Evolutionary conservation across 495 filamentous ascomycete species (phyloP), one percentile per base, ranked within the genome.

Genomic region (Penicillium longicatenatum): DNA sequence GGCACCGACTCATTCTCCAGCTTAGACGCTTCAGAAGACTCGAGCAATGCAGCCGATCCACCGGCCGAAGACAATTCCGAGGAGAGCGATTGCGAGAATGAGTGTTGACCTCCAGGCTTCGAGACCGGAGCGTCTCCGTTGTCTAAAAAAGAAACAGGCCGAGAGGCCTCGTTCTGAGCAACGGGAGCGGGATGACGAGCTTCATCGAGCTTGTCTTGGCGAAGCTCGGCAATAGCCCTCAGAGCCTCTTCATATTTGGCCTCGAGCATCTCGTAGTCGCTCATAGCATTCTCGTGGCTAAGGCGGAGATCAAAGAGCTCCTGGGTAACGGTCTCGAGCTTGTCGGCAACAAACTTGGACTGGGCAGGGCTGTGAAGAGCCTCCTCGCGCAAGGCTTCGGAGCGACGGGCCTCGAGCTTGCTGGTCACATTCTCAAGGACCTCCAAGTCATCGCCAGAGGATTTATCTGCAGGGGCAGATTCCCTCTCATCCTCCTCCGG

Each of bases 11-110:
- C 53, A 22, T 43, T 61, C 33, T 74, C 70, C 31, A 72, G 57
- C 24, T 66, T 72, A 22, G 70, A 60, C 54, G 76, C 74, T 71
- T 87, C 82, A 63, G 85, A 86, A 24, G 79, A 78, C 64, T 86
- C 81, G 66, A 78, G 76, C 64, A 85, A 85, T 69, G 82, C 80
- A 63, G 84, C 86, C 69, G 90, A 92, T 70, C 88, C 91, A 85
- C 88, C 89, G 84, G 81, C 91, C 79, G 88, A 97, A 77, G 91
- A 97, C 73, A 96, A 86, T 75, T 97, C 93, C 85, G 92, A 93
- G 59, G 90, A 97, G 69, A 97, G 90, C 74, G 93, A 96, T 71
- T 89, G 92, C 84, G 91, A 91, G 79, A 88, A 92, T 81, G 89
- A 90, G 67, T 82, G 86, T 77, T 90, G 90, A 75, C 79, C 87